Conservation (phyloP, 306 rosid species). For the Gleditsia sinensis region DNA sequence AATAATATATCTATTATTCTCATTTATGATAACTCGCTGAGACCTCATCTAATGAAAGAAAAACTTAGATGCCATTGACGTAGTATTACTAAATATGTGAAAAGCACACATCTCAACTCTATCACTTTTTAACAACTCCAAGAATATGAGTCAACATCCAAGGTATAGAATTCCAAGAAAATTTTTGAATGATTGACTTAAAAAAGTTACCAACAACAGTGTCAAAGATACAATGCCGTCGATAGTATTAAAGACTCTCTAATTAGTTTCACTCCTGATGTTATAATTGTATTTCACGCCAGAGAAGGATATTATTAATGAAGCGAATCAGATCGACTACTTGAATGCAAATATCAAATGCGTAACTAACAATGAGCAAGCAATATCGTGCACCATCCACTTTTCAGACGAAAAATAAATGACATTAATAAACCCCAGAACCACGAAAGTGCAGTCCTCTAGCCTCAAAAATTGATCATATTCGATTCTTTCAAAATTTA, state of each 20-base stretch:
- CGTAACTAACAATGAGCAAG: background rate
- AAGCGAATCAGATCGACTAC: background rate
- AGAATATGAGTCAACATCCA: background rate
- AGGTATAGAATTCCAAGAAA: background rate
- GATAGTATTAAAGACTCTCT: background rate
- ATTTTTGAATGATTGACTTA: background rate
- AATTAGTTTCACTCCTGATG: background rate
- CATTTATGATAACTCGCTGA: too few relatives aligned
- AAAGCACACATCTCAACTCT: conserved; percentile 1
- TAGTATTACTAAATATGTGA: background rate
- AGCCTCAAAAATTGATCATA: conserved; percentile 1
- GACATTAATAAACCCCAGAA: conserved; percentile 13
- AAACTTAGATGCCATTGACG: too few relatives aligned
- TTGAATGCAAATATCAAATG: background rate
- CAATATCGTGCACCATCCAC: background rate
- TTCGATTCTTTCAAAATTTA: background rate
- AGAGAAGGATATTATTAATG: background rate
- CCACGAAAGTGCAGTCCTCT: background rate
- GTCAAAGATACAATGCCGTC: conserved; percentile 18
- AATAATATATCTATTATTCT: too few relatives aligned
- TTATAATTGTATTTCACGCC: background rate
- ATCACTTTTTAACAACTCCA: background rate
- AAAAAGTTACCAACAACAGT: background rate
- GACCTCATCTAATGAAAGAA: too few relatives aligned
- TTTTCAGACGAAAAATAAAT: background rate